Conservation (phyloP, 306 rosid genomes). For the Dalbergia oliveri region DNA sequence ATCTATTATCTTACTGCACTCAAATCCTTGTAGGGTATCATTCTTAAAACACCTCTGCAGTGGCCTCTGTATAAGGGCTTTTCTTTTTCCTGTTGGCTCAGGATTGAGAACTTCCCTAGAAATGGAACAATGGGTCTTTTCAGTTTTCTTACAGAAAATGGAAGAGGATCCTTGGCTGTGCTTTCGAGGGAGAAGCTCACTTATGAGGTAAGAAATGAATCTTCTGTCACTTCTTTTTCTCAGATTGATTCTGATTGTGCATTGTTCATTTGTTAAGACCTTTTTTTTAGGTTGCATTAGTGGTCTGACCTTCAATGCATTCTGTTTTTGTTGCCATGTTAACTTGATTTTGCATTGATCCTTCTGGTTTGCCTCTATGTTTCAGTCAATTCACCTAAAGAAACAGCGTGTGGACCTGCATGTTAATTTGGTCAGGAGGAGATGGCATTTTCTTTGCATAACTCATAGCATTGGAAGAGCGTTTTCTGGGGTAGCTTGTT, state of each 20-base stretch:
- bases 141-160: conserved; percentile 91
- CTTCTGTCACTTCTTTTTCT: conserved; percentile 35
- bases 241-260: conserved; percentile 9
- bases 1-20: conserved; percentile 45
- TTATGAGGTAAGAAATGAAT: conserved; percentile 70
- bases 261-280: conserved; percentile 17
- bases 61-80: conserved; percentile 94
- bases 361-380: conserved; percentile 37
- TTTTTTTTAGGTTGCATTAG: conserved; percentile 34
- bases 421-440: conserved; percentile 71
- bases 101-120: conserved; percentile 92
- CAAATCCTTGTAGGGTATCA: conserved; percentile 76
- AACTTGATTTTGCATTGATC: conserved; percentile 41
- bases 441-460: conserved; percentile 95
- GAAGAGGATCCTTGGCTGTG: conserved; percentile 87
- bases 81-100: conserved; percentile 96
- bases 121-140: conserved; percentile 93
- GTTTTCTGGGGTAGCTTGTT: conserved; percentile 97
- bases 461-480: conserved; percentile 98
- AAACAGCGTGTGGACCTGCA: conserved; percentile 76
- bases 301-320: conserved; percentile 16
- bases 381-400: conserved; percentile 86
- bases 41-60: conserved; percentile 84
- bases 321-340: conserved; percentile 22
- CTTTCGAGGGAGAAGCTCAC: conserved; percentile 82